Evolutionary conservation across 352 stramenopile species (phyloP).

Genomic region (Blastocystis sp.): DNA sequence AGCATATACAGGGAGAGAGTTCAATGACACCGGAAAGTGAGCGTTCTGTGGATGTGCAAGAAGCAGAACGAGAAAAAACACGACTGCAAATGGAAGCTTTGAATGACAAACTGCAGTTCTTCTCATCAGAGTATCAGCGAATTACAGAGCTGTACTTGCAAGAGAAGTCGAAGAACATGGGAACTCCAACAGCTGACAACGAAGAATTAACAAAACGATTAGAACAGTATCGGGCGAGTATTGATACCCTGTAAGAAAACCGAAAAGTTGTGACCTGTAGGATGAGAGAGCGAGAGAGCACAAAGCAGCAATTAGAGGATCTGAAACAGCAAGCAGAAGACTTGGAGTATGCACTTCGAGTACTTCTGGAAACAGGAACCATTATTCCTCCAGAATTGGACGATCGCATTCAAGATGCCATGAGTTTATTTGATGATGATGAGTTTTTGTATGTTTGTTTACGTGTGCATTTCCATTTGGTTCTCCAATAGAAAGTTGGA

Average conservation of each 20-base stretch:
- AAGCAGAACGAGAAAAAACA: conserved; percentile 2
- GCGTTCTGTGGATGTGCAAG: background rate
- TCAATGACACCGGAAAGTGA: conserved; percentile 4
- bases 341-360: conserved; percentile 18
- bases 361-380: conserved; percentile 24
- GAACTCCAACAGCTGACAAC: background rate
- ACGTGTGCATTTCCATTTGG: background rate
- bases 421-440: background rate
- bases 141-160: conserved; percentile 40
- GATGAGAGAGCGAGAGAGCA: background rate
- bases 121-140: conserved; percentile 33
- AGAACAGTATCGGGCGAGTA: background rate
- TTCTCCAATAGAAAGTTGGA: background rate
- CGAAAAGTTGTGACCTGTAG: background rate
- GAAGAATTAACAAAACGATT: background rate
- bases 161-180: conserved; percentile 8
- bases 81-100: conserved; percentile 19
- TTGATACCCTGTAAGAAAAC: too few relatives aligned
- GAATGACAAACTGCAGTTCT: conserved; percentile 43
- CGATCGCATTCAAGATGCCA: conserved; percentile 3
- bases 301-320: background rate
- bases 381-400: conserved; percentile 34
- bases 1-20: background rate
- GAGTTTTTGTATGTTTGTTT: conserved; percentile 21
- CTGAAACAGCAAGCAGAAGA: background rate